Base-by-base conservation (phyloP, 129 eudicot genomes). In the Flaveria ramosissima region DNA sequence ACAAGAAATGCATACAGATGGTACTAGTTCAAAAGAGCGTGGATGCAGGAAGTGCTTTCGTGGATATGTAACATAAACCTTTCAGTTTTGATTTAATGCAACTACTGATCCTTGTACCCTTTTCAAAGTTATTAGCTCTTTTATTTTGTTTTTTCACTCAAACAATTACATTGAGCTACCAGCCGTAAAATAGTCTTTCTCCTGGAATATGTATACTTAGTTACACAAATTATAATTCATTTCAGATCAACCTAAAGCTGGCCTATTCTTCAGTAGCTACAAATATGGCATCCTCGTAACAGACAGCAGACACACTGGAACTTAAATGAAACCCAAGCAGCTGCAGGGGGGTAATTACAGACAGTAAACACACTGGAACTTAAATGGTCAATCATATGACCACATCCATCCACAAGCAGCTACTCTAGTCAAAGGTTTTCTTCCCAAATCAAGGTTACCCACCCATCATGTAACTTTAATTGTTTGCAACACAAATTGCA, bases 81-180 rank as follows among this genome's bases (percentile, higher is more conserved):
- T 68, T 10, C 2, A 15, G 7, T 42, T 6, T 19, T 68, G 30
- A 50, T 68, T 53, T 53, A 46, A 46, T 57, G 30, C 53, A 41
- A 19, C 72, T 67, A 39, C 45, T 10, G 19, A 42, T 42, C 73
- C 73, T 20, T 45, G 39, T 41, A 3, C 51, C 21, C 55, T 68
- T 68, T 68, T n/a, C 53, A 43, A 70, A 70, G 42, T 20, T 70
- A 70, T 46, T 70, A 13, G 24, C 21, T 70, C 59, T 46, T 46
- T 47, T 70, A 9, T 57, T 26, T 70, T 15, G 24, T 8, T 57
- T 57, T 20, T 57, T 57, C 30, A 16, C 21, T 16, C 52, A 47
- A 52, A 52, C 21, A n/a, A 52, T 52, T 16, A 52, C 5, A 52
- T 16, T 0, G 59, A 52, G 23, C 59, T n/a, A 43, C 21, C 10